Percentiles rank a stretch among this genome's conserved stretches.
Evolutionary conservation across 768 basidiomycete genomes (phyloP).

Genomic region (Sporobolomyces pararoseus): DNA sequence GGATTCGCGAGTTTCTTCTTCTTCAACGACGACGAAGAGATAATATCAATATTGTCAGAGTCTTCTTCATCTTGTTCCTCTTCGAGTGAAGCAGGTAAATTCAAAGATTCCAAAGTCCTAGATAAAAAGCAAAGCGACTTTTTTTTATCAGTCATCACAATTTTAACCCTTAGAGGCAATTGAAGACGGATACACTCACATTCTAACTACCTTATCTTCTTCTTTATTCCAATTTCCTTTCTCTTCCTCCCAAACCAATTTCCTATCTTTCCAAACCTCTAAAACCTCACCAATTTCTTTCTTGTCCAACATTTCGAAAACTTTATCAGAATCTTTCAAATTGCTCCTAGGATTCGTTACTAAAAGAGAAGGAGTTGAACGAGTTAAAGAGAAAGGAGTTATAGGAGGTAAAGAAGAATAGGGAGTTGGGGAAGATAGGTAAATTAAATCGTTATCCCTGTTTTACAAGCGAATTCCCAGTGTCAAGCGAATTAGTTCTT

Average conservation of each 20-base stretch:
- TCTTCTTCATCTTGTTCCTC: neutral
- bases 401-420: constrained; percentile 64
- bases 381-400: constrained; percentile 63
- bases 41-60: too few species aligned
- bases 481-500: too few species aligned
- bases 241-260: constrained; percentile 65
- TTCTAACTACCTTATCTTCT: neutral
- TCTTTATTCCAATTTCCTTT: constrained; percentile 47
- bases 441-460: constrained; percentile 94
- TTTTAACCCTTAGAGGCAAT: too few species aligned
- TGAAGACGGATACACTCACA: neutral
- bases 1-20: too few species aligned
- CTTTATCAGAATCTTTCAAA: too few species aligned
- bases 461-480: too few species aligned
- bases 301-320: neutral
- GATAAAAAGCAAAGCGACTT: too few species aligned
- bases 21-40: too few species aligned
- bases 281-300: constrained; percentile 49
- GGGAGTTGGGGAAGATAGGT: constrained; percentile 80
- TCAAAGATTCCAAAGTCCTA: neutral
- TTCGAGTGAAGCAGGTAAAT: neutral
- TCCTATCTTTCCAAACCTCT: constrained; percentile 82
- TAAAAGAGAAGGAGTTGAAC: constrained; percentile 56
- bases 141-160: too few species aligned
- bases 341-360: constrained; percentile 46